phyloP scores from a whole-genome alignment of 2,329 filamentous ascomycete genomes.

The Penicillium sp. region DNA sequence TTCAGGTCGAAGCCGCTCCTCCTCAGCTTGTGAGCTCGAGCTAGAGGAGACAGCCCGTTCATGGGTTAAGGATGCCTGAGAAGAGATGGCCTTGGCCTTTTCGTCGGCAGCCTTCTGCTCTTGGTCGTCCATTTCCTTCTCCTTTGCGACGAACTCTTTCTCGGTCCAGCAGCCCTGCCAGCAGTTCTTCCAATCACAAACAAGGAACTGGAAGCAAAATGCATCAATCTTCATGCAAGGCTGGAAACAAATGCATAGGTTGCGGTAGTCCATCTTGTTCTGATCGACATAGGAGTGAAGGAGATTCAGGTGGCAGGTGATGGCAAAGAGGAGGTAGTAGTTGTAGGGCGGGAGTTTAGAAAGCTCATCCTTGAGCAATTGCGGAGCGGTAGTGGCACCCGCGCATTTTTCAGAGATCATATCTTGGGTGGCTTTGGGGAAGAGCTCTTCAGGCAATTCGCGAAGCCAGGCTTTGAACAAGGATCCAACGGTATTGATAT shows the following conservation, averaged over 20 bases:
- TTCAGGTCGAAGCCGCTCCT: conserved; percentile 31
- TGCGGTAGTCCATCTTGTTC: conserved; percentile 98
- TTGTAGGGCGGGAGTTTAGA: conserved; percentile 95
- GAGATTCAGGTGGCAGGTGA: conserved; percentile 91
- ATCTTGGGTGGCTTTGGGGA: conserved; percentile 81
- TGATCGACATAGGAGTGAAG: conserved; percentile 88
- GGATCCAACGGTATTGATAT: conserved; percentile 94
- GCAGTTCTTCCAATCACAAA: conserved; percentile 93
- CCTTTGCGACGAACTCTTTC: conserved; percentile 69
- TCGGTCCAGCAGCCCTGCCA: conserved; percentile 97
- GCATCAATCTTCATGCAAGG: conserved; percentile 95
- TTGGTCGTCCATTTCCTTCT: conserved; percentile 40
- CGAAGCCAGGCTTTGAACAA: conserved; percentile 96
- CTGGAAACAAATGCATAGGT: conserved; percentile 94
- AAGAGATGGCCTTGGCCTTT: conserved; percentile 18
- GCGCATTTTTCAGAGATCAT: conserved; percentile 77
- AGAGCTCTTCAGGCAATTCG: conserved; percentile 89
- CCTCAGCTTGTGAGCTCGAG: conserved; percentile 59
- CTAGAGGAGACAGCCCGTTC: conserved; percentile 61
- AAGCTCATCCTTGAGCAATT: conserved; percentile 84
- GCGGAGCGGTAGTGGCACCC: conserved; percentile 76
- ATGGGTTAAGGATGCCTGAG: conserved; percentile 36
- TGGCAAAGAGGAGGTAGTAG: conserved; percentile 95
- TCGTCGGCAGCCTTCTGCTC: conserved; percentile 27
- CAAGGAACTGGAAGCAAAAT: conserved; percentile 92